Evolutionary conservation across 257 asterid genomes (phyloP).

Genomic region (Avicennia marina): DNA sequence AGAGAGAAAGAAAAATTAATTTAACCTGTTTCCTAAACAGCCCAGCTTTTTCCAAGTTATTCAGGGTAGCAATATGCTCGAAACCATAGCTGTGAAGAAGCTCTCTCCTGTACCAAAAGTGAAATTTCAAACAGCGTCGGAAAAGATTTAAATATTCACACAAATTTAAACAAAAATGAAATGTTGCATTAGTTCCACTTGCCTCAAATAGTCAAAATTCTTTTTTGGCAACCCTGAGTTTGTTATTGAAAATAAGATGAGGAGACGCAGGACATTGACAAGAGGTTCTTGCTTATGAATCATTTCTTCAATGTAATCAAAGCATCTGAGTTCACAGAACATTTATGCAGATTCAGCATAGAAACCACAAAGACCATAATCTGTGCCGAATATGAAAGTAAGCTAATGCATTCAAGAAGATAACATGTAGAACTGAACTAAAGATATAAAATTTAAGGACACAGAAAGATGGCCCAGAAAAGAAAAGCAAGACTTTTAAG

Average conservation of each 20-base stretch:
- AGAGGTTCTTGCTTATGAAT: slow-evolving; percentile 94
- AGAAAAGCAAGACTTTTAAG: not conserved
- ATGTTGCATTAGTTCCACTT: slow-evolving; percentile 22
- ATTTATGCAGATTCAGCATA: slow-evolving; percentile 17
- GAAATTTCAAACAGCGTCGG: slow-evolving; percentile 9
- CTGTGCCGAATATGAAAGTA: not conserved
- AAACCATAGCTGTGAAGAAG: slow-evolving; percentile 97
- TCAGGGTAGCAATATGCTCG: slow-evolving; percentile 83
- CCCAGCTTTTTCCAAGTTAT: slow-evolving; percentile 95
- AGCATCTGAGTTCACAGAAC: slow-evolving; percentile 58
- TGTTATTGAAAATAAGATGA: slow-evolving; percentile 76
- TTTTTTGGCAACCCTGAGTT: slow-evolving; percentile 87
- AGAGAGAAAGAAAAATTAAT: not conserved
- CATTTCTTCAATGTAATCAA: slow-evolving; percentile 89
- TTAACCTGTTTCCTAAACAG: slow-evolving; percentile 78
- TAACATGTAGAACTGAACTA: no score
- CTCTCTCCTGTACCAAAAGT: slow-evolving; percentile 65
- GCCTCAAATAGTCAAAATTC: slow-evolving; percentile 88
- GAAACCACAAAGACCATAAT: slow-evolving; percentile 1
- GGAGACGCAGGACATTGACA: slow-evolving; percentile 70
- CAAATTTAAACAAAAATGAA: not conserved
- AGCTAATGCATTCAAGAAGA: no score
- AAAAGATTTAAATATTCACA: not conserved
- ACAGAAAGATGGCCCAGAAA: slow-evolving; percentile 7
- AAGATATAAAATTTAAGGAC: no score